Evolutionary conservation across 2,329 filamentous ascomycete genomes (phyloP).

Genomic region (Verticillium dahliae): DNA sequence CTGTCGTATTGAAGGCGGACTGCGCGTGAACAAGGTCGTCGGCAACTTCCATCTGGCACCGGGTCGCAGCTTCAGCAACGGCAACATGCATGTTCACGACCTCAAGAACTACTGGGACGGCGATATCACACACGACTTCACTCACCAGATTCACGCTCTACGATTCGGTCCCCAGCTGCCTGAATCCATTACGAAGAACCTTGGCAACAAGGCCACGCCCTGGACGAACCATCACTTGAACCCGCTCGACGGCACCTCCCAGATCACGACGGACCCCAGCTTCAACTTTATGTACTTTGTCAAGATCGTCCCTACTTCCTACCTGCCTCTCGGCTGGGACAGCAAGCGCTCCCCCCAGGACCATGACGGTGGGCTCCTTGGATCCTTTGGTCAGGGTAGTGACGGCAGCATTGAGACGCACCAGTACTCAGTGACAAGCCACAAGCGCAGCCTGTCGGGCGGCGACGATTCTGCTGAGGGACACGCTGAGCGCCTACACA

Average conservation of each 20-base stretch:
- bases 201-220: conserved; percentile 41
- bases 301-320: conserved; percentile 95
- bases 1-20: conserved; percentile 84
- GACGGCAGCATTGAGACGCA: conserved; percentile 91
- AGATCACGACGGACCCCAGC: conserved; percentile 72
- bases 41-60: conserved; percentile 98
- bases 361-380: conserved; percentile 55
- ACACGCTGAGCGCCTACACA: conserved; percentile 87
- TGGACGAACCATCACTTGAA: conserved; percentile 93
- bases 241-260: conserved; percentile 74
- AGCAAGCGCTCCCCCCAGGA: conserved; percentile 37
- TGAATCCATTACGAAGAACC: conserved; percentile 57
- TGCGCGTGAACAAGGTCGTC: conserved; percentile 96
- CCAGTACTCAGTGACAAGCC: conserved; percentile 96
- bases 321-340: conserved; percentile 87
- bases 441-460: conserved; percentile 80
- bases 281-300: conserved; percentile 99
- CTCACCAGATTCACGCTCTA: conserved; percentile 79
- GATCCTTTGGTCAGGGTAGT: conserved; percentile 57
- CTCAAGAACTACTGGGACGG: conserved; percentile 89
- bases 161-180: conserved; percentile 91
- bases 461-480: conserved; percentile 81
- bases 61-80: conserved; percentile 90
- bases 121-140: conserved; percentile 73
- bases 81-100: conserved; percentile 96